These are phyloP conservation scores for Phialemoniopsis sp. DNA, from an alignment of 2,329 filamentous ascomycete genomes.

Conservation along the genomic window DNA sequence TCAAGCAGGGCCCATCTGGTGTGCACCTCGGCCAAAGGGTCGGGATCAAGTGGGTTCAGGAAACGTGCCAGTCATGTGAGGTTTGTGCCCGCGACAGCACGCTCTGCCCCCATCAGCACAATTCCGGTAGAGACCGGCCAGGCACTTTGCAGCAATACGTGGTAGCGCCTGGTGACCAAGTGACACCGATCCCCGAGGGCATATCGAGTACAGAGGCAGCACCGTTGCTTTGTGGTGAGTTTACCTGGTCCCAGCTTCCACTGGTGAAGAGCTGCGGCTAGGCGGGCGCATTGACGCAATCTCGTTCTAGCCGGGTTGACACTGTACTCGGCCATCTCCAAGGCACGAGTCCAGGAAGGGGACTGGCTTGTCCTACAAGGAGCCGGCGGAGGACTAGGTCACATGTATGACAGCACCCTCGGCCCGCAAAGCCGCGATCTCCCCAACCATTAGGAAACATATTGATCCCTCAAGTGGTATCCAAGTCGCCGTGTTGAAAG, in stretches of 20 bases:
- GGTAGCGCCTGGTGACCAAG: not conserved
- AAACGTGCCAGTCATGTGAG: constrained; percentile 4
- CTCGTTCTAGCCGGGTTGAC: constrained; percentile 1
- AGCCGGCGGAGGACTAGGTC: constrained; percentile 1
- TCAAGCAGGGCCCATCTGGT: not conserved
- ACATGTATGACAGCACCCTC: not conserved
- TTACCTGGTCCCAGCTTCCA: no score
- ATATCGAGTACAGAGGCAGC: no score
- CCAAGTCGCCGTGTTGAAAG: constrained; percentile 1
- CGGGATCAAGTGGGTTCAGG: constrained; percentile 7
- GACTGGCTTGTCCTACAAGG: constrained; percentile 3
- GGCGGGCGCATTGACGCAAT: not conserved
- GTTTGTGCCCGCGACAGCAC: constrained; percentile 6
- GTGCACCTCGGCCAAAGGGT: constrained; percentile 7
- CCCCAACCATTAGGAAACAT: no score
- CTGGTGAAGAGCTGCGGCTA: no score
- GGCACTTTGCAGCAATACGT: constrained; percentile 7
- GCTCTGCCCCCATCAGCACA: constrained; percentile 7
- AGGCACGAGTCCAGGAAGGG: not conserved
- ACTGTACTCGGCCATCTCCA: constrained; percentile 3
- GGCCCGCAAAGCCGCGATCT: no score
- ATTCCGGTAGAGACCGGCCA: constrained; percentile 5
- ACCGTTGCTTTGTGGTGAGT: constrained; percentile 5
- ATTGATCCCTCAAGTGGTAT: constrained; percentile 3
- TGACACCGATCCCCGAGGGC: constrained; percentile 3